phyloP scores from a whole-genome alignment of 768 basidiomycete species.

The Crepidotus variabilis region DNA sequence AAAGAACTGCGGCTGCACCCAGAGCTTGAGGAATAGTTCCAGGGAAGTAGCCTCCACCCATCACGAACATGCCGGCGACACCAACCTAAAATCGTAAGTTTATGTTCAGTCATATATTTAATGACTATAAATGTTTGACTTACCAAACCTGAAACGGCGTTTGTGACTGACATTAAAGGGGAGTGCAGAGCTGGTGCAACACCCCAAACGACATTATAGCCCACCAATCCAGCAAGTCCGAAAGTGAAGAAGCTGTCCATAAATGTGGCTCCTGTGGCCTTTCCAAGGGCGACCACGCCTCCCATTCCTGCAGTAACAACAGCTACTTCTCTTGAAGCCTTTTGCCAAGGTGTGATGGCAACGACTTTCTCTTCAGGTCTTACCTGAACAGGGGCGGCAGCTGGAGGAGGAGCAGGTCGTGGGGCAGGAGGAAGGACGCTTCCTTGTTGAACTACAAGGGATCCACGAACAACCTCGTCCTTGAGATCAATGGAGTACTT shows the following conservation, averaged over 20 bases:
- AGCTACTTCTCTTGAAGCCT: slow-evolving; percentile 71
- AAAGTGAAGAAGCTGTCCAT: slow-evolving; percentile 91
- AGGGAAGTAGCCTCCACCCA: slow-evolving; percentile 86
- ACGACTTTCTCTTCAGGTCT: slow-evolving; percentile 43
- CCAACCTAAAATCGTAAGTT: slow-evolving; percentile 45
- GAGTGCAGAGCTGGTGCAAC: slow-evolving; percentile 87
- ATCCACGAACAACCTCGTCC: slow-evolving; percentile 83
- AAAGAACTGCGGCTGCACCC: slow-evolving; percentile 79
- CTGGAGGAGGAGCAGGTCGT: slow-evolving; percentile 57
- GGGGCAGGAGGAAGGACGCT: slow-evolving; percentile 63
- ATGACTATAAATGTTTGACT: slow-evolving; percentile 8
- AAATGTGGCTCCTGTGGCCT: slow-evolving; percentile 75
- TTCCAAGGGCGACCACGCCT: slow-evolving; percentile 66
- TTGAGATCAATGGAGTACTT: slow-evolving; percentile 66
- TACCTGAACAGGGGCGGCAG: slow-evolving; percentile 45
- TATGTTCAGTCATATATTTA: not conserved
- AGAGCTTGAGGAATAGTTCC: slow-evolving; percentile 77
- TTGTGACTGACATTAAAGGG: slow-evolving; percentile 88
- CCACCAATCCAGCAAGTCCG: slow-evolving; percentile 80
- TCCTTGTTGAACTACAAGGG: slow-evolving; percentile 71
- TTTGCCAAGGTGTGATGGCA: slow-evolving; percentile 85
- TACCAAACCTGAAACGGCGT: slow-evolving; percentile 75
- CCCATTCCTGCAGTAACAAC: slow-evolving; percentile 77
- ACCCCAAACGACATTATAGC: slow-evolving; percentile 88
- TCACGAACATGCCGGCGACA: slow-evolving; percentile 82